phyloP scores from a whole-genome alignment of 2,329 filamentous ascomycete species.

The Clonostachys solani region DNA sequence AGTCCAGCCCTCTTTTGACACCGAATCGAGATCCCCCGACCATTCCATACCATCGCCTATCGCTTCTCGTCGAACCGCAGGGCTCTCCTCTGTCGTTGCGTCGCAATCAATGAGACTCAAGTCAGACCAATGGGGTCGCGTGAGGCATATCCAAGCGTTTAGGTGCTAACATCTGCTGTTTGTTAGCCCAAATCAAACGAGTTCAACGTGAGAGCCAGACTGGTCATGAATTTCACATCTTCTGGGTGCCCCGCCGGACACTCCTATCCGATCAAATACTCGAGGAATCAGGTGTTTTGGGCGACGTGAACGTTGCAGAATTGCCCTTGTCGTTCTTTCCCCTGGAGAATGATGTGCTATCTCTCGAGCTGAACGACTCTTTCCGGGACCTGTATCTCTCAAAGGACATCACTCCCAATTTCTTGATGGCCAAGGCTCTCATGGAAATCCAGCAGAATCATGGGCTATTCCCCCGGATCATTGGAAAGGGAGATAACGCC shows the following conservation, averaged over 20 bases:
- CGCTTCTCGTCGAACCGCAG: too few species aligned
- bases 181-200: constrained; percentile 80
- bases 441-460: constrained; percentile 92
- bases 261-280: constrained; percentile 86
- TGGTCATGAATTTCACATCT: constrained; percentile 93
- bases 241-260: constrained; percentile 92
- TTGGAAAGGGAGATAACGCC: constrained; percentile 93
- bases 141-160: too few species aligned
- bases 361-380: constrained; percentile 81
- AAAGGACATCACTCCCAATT: constrained; percentile 88
- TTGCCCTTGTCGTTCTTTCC: constrained; percentile 88
- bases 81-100: too few species aligned
- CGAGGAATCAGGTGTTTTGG: constrained; percentile 88
- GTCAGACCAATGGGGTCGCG: too few species aligned
- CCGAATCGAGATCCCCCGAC: too few species aligned
- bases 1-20: constrained; percentile 21
- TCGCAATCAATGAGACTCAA: too few species aligned
- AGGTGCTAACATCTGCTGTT: constrained; percentile 23
- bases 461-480: constrained; percentile 89
- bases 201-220: constrained; percentile 83
- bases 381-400: constrained; percentile 85
- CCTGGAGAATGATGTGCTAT: constrained; percentile 85
- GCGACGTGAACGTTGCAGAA: constrained; percentile 85
- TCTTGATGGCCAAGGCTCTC: constrained; percentile 81
- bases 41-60: too few species aligned